Conservation (phyloP, 148 eudicot genomes). For the Diospyros lotus region DNA sequence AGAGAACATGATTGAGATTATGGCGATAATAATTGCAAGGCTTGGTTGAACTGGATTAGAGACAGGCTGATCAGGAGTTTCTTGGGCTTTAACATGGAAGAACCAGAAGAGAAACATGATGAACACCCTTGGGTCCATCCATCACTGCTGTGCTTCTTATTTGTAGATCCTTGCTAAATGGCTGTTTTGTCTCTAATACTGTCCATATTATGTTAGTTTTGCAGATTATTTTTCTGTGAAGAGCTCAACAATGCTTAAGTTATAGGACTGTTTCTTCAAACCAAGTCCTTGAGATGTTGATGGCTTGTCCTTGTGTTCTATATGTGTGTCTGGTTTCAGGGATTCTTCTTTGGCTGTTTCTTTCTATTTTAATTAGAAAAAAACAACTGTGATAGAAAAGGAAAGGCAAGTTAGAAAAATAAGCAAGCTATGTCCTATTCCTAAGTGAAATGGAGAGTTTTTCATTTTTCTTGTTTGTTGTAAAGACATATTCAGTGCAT, state of each 20-base stretch:
- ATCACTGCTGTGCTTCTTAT: neutral
- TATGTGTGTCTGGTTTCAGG: neutral
- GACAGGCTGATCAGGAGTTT: neutral
- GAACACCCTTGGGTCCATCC: neutral
- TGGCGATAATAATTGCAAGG: conserved; percentile 17
- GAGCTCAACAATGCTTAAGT: neutral
- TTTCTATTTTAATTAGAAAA: neutral
- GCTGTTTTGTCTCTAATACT: neutral
- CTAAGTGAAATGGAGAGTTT: too few species aligned
- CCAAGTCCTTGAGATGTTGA: too few species aligned
- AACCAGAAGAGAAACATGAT: neutral
- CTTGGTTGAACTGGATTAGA: conserved; percentile 14
- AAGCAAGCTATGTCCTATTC: too few species aligned
- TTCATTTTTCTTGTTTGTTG: too few species aligned
- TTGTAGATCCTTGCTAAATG: neutral
- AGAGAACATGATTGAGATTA: conserved; percentile 15
- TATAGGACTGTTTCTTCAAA: neutral
- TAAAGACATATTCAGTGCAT: too few species aligned
- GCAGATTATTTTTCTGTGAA: neutral
- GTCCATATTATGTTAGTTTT: neutral
- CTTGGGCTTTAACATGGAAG: conserved; percentile 8
- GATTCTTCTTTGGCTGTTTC: neutral
- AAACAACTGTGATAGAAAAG: too few species aligned
- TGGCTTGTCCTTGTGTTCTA: too few species aligned
- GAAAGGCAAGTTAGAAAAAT: too few species aligned